phyloP scores from a whole-genome alignment of 1,284 basidiomycete genomes.

The Ustilago curta region DNA sequence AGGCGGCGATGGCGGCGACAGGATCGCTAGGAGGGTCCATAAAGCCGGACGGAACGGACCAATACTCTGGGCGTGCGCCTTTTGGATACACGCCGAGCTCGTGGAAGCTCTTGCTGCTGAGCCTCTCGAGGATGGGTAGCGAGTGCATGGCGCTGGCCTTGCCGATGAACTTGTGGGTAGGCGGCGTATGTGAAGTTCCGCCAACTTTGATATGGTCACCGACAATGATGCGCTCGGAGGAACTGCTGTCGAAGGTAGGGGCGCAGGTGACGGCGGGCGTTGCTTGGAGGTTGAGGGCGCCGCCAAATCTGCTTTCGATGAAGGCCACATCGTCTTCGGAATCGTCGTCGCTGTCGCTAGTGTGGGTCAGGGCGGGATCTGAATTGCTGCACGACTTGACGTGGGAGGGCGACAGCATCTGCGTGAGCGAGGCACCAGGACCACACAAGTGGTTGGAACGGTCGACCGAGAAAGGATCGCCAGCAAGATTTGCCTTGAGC shows the following conservation, averaged over 20 bases:
- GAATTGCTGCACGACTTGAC: constrained; percentile 23
- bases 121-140: constrained; percentile 50
- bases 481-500: not conserved
- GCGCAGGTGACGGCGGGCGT: not conserved
- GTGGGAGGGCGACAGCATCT: constrained; percentile 42
- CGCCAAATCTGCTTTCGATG: constrained; percentile 32
- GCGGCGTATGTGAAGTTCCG: not conserved
- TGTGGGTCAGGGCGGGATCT: constrained; percentile 9
- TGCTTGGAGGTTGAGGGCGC: constrained; percentile 12
- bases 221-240: constrained; percentile 30
- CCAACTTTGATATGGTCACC: constrained; percentile 6
- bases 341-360: constrained; percentile 49
- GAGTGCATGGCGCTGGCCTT: constrained; percentile 59
- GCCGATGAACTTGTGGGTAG: constrained; percentile 52
- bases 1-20: constrained; percentile 13
- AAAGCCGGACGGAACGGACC: constrained; percentile 40
- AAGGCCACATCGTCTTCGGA: constrained; percentile 55
- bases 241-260: constrained; percentile 27
- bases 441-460: constrained; percentile 21
- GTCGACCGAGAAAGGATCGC: constrained; percentile 8
- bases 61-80: constrained; percentile 42
- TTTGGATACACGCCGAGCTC: constrained; percentile 32
- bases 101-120: constrained; percentile 27
- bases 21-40: constrained; percentile 25
- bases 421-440: constrained; percentile 4